A percentile compares a stretch with the other conserved stretches of the same genome.
Conservation (phyloP, 371 early-diverging fungal genomes). For the Rhizopus arrhizus region DNA sequence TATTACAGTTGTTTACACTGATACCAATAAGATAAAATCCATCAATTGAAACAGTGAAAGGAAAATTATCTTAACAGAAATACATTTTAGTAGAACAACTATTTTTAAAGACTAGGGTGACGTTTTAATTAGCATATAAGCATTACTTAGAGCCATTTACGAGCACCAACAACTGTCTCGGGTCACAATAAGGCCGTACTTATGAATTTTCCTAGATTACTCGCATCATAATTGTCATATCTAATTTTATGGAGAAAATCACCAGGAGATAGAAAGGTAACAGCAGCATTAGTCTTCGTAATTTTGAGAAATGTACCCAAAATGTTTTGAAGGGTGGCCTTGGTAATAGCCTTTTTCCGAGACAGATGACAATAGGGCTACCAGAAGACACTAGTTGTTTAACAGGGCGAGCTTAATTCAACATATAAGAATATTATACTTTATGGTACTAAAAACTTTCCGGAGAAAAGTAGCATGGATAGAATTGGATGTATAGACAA, state of each 20-base stretch:
- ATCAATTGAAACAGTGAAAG: slow-evolving; percentile 16
- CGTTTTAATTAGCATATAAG: slow-evolving; percentile 27
- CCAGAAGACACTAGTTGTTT: slow-evolving; percentile 26
- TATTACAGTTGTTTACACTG: slow-evolving; percentile 1
- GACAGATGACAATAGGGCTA: background rate
- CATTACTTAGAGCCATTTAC: background rate
- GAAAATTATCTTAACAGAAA: slow-evolving; percentile 35
- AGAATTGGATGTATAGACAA: too few species aligned
- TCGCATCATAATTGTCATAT: slow-evolving; percentile 20
- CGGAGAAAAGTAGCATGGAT: too few species aligned
- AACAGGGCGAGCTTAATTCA: slow-evolving; percentile 31
- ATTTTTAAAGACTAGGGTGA: slow-evolving; percentile 25
- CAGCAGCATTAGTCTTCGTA: slow-evolving; percentile 31
- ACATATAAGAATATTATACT: too few species aligned
- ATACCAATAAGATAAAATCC: slow-evolving; percentile 5
- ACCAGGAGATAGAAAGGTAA: background rate
- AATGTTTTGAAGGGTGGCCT: slow-evolving; percentile 48
- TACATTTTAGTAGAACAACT: slow-evolving; percentile 29
- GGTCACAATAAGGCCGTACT: slow-evolving; percentile 2
- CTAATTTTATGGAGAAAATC: slow-evolving; percentile 15
- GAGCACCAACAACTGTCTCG: slow-evolving; percentile 3
- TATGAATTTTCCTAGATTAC: slow-evolving; percentile 19
- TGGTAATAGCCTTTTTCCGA: slow-evolving; percentile 21
- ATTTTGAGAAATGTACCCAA: slow-evolving; percentile 44
- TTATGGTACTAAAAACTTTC: too few species aligned